Conservation (phyloP, 805 yeast genomes). For the Wickerhamiella lipophila region DNA sequence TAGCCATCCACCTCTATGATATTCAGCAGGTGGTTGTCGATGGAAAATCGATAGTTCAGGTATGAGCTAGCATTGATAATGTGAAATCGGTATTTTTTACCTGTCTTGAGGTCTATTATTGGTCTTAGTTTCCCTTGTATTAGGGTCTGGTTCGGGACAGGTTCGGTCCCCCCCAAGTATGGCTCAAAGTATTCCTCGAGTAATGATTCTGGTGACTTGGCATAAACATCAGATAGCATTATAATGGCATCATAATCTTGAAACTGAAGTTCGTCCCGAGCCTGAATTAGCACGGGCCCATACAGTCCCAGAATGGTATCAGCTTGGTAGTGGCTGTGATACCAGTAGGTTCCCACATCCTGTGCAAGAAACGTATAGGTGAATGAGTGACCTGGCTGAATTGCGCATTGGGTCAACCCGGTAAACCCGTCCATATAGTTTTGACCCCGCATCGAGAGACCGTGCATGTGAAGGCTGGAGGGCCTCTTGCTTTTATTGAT, state of each 20-base stretch:
- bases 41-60: constrained; percentile 26
- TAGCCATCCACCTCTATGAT: constrained; percentile 30
- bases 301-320: constrained; percentile 39
- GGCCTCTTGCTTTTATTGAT: constrained; percentile 30
- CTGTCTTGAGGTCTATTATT: constrained; percentile 10
- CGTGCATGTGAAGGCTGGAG: constrained; percentile 43
- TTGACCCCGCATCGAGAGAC: constrained; percentile 36
- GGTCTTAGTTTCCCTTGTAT: constrained; percentile 31
- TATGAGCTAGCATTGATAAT: constrained; percentile 28
- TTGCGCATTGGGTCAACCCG: constrained; percentile 40
- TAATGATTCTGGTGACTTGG: constrained; percentile 28
- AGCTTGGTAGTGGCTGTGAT: constrained; percentile 39
- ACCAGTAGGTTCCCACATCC: constrained; percentile 44
- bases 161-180: constrained; percentile 30
- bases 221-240: constrained; percentile 34
- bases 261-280: constrained; percentile 18
- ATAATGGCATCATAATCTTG: constrained; percentile 28
- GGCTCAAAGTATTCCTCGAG: constrained; percentile 32
- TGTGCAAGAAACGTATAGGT: constrained; percentile 32
- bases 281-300: constrained; percentile 37
- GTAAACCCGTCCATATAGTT: constrained; percentile 41
- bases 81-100: constrained; percentile 19
- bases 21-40: constrained; percentile 24
- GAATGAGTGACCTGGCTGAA: constrained; percentile 34
- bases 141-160: constrained; percentile 32